Percentiles rank a stretch among this genome's conserved stretches.
Evolutionary conservation across 1,284 basidiomycete genomes (phyloP).

Genomic region (Flammula alnicola): DNA sequence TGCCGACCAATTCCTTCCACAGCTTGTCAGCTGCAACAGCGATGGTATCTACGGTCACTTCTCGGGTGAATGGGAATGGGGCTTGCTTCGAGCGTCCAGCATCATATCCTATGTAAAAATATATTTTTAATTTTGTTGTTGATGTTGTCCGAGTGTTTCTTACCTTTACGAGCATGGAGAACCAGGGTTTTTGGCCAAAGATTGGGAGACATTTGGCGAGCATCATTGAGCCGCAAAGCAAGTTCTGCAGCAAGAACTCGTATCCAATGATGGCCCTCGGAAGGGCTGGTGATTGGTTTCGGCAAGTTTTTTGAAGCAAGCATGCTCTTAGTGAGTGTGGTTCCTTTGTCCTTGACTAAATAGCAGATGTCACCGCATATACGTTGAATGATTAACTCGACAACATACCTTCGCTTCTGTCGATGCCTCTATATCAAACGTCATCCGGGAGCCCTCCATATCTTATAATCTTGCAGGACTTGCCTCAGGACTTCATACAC

Average conservation of each 20-base stretch:
- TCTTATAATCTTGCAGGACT: too few species aligned
- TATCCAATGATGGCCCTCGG: constrained; percentile 90
- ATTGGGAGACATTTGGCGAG: constrained; percentile 71
- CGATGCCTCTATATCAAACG: constrained; percentile 92
- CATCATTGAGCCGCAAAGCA: constrained; percentile 83
- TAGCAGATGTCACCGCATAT: not conserved
- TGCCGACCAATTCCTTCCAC: constrained; percentile 82
- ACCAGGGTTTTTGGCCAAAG: constrained; percentile 95
- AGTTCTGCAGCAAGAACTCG: constrained; percentile 90
- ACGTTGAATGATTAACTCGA: not conserved
- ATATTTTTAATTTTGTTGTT: constrained; percentile 4
- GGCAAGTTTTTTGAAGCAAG: constrained; percentile 91
- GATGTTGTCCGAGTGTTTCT: constrained; percentile 2
- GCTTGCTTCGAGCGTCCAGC: constrained; percentile 77
- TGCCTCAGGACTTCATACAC: constrained; percentile 85
- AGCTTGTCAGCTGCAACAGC: constrained; percentile 81
- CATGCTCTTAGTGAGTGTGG: constrained; percentile 87
- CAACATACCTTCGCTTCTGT: constrained; percentile 80
- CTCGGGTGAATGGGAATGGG: constrained; percentile 79
- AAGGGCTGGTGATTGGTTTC: constrained; percentile 70
- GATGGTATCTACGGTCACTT: constrained; percentile 80
- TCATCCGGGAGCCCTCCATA: too few species aligned
- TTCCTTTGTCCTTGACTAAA: constrained; percentile 82
- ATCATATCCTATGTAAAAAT: constrained; percentile 60
- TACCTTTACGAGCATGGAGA: constrained; percentile 75